A percentile compares a stretch with the other conserved stretches of the same genome.
These are phyloP conservation scores for Hemileccinum rubropunctum DNA, from an alignment of 768 basidiomycete genomes.

Conservation along the genomic window DNA sequence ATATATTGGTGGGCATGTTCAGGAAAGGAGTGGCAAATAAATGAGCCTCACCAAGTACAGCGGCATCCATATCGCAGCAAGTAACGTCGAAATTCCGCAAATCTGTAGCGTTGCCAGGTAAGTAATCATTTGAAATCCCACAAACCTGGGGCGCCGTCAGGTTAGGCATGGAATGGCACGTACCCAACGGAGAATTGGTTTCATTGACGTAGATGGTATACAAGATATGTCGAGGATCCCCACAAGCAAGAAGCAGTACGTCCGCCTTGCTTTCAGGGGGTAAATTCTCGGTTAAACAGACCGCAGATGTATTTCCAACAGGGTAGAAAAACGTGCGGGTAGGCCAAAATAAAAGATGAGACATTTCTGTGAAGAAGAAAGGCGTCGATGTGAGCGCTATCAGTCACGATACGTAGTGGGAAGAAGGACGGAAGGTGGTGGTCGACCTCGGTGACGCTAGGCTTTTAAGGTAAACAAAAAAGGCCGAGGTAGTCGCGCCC, in stretches of 20 bases:
- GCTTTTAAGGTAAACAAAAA: too few species aligned
- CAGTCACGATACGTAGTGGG: too few species aligned
- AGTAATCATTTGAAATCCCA: too few species aligned
- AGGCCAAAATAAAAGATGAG: conserved; percentile 13
- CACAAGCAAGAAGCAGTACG: conserved; percentile 50
- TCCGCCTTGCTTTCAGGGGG: conserved; percentile 24
- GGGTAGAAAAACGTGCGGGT: conserved; percentile 19
- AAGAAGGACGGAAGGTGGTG: too few species aligned
- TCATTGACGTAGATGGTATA: conserved; percentile 28
- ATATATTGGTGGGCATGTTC: not conserved
- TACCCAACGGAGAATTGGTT: conserved; percentile 1
- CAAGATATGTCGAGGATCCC: conserved; percentile 54
- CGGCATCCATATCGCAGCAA: conserved; percentile 19
- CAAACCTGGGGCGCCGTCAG: too few species aligned
- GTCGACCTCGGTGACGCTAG: too few species aligned
- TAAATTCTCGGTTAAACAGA: conserved; percentile 46
- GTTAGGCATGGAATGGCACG: not conserved
- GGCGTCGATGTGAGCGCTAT: too few species aligned
- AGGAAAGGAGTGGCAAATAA: too few species aligned
- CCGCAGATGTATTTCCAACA: conserved; percentile 55
- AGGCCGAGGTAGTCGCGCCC: too few species aligned
- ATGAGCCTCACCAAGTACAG: too few species aligned
- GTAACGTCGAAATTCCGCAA: too few species aligned
- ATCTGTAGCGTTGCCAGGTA: too few species aligned
- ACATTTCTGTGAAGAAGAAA: conserved; percentile 8